phyloP scores from a whole-genome alignment of 257 asterid genomes.

The Handroanthus guayacan region DNA sequence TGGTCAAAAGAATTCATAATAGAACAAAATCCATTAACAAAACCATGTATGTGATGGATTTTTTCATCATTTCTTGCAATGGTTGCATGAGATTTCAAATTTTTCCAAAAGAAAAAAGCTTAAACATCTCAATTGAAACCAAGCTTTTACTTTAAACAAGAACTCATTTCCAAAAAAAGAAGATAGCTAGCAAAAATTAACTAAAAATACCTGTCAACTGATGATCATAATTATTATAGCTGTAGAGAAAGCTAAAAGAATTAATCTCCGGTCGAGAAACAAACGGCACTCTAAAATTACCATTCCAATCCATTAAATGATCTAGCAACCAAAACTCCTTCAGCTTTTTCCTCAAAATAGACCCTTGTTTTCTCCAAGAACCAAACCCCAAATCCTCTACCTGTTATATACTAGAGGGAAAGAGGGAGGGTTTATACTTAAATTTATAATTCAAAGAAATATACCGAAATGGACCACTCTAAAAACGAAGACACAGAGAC shows the following conservation, averaged over 20 bases:
- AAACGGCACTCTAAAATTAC: slow-evolving; percentile 61
- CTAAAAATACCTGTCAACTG: slow-evolving; percentile 61
- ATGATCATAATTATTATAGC: slow-evolving; percentile 75
- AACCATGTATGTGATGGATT: too few relatives aligned
- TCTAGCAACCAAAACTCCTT: not conserved
- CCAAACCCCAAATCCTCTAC: not conserved
- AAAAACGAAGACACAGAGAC: slow-evolving; percentile 11
- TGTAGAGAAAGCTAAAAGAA: slow-evolving; percentile 75
- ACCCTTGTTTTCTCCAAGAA: not conserved
- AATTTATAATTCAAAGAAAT: not conserved
- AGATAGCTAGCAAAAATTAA: not conserved
- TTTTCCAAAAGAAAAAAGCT: not conserved
- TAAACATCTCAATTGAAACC: not conserved
- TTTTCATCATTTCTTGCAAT: too few relatives aligned
- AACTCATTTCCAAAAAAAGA: not conserved
- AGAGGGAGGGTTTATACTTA: not conserved
- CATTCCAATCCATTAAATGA: slow-evolving; percentile 75
- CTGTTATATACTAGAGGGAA: not conserved
- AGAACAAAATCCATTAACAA: too few relatives aligned
- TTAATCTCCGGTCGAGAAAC: slow-evolving; percentile 60
- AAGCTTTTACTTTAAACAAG: not conserved
- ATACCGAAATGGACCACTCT: slow-evolving; percentile 24
- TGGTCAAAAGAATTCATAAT: too few relatives aligned
- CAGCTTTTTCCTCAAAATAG: not conserved
- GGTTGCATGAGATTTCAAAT: slow-evolving; percentile 12